Percentiles rank a stretch among this genome's conserved stretches.
These are phyloP conservation scores for Ophiocordyceps robertsii DNA, from an alignment of 2,329 filamentous ascomycete species.

Conservation along the genomic window DNA sequence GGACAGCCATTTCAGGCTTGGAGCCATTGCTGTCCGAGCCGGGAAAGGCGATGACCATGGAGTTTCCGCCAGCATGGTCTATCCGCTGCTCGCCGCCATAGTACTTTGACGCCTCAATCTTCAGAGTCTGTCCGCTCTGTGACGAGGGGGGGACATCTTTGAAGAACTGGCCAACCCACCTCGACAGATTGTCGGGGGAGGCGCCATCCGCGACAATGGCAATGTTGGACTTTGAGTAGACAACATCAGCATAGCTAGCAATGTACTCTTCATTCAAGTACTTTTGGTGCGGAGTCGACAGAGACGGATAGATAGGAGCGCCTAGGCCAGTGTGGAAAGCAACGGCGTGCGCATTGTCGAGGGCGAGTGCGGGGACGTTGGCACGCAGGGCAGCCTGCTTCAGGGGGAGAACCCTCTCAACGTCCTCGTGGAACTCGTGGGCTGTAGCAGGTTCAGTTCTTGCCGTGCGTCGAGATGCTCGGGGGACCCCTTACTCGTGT, in stretches of 20 bases:
- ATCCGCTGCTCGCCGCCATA: slow-evolving; percentile 90
- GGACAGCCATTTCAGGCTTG: slow-evolving; percentile 82
- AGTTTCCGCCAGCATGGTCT: slow-evolving; percentile 62
- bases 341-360: slow-evolving; percentile 73
- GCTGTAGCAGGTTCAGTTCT: slow-evolving; percentile 33
- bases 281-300: slow-evolving; percentile 57
- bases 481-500: slow-evolving; percentile 45
- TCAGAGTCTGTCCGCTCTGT: slow-evolving; percentile 36
- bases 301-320: slow-evolving; percentile 58
- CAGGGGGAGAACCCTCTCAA: slow-evolving; percentile 61
- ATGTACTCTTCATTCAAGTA: slow-evolving; percentile 70
- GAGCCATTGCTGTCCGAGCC: slow-evolving; percentile 69
- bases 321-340: slow-evolving; percentile 94
- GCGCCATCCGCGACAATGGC: slow-evolving; percentile 85
- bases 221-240: slow-evolving; percentile 82
- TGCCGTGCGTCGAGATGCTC: slow-evolving; percentile 4
- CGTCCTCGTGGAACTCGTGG: slow-evolving; percentile 82
- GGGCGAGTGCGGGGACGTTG: slow-evolving; percentile 52
- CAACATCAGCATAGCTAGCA: slow-evolving; percentile 60
- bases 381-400: slow-evolving; percentile 62
- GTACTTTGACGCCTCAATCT: slow-evolving; percentile 64
- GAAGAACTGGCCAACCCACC: slow-evolving; percentile 94
- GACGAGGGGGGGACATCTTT: slow-evolving; percentile 47
- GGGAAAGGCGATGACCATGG: slow-evolving; percentile 83
- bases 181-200: slow-evolving; percentile 59